Evolutionary conservation across 192 early-diverging fungal species (phyloP), one percentile per base, ranked within the genome.

Genomic region (Backusella australiensis): DNA sequence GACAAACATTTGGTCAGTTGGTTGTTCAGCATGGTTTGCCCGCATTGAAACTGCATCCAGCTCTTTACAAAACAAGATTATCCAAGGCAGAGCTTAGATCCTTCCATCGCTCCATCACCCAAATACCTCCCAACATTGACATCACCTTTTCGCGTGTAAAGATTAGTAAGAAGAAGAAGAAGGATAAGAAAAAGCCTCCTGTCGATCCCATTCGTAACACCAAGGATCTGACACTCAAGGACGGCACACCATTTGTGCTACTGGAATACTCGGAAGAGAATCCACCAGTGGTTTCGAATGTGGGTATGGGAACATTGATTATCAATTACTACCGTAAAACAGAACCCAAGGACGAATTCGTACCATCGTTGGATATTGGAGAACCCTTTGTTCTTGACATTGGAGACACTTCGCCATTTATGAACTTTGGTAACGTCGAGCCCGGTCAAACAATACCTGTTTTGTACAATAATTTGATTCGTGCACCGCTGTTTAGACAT

Each of bases 211-310:
- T 96, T 86, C 87, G 91, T 77, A 93, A 85, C 39, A 88, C 91
- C 11, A 96, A 94, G 74, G 96, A 98, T 83, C 77, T 99, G 26
- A 94, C 94, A 12, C 85, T 98, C 6, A 95, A 94, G 66, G 98
- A 99, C 71, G 90, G 90, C 34, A 86, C 89, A 34, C 88, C 91
- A 73, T 97, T 90, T 81, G 88, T 95, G 0, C 78, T 99, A 49
- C 77, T 98, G 17, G 98, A 99, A 78, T 98, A 98, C 76, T 94
- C 94, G 0, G 97, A 99, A 78, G 98, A 99, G 83, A 94, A 97
- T 80, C 98, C 98, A 15, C 91, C 94, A 0, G 92, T 98, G 32
- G 75, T 99, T 72, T 92, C 93, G 29, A 98, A 98, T 77, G 87
- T 91, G 7, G 98, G 98, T 29, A 99, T 99, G 98, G 96, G 93